phyloP scores from a whole-genome alignment of 2,329 filamentous ascomycete species.

The Diaporthe citri region DNA sequence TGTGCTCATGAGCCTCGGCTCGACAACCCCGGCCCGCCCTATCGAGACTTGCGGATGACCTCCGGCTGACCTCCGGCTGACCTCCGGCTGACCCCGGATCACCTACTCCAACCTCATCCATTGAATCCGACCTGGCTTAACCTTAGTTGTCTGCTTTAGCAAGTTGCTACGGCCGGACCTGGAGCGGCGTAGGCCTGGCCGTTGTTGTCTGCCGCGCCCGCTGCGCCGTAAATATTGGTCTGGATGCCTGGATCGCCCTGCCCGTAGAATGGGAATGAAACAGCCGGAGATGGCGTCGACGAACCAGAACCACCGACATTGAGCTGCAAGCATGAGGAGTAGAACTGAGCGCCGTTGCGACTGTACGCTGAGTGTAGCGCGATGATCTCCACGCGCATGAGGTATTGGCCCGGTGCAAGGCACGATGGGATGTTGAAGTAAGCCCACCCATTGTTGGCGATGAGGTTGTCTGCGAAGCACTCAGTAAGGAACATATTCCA shows the following conservation, averaged over 20 bases:
- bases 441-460: constrained; percentile 58
- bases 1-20: constrained; percentile 3
- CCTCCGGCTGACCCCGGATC: not conserved
- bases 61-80: not conserved
- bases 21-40: not conserved
- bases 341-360: constrained; percentile 56
- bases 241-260: constrained; percentile 58
- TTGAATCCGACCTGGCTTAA: not conserved
- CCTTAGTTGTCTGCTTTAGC: constrained; percentile 42
- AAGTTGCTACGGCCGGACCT: constrained; percentile 51
- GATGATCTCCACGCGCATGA: constrained; percentile 66
- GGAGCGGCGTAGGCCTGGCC: constrained; percentile 56
- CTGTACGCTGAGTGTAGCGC: constrained; percentile 63
- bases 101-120: not conserved
- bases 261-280: constrained; percentile 61
- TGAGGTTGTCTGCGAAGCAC: constrained; percentile 52
- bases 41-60: not conserved
- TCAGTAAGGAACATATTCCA: not conserved
- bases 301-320: constrained; percentile 54
- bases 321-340: constrained; percentile 59
- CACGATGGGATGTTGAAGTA: constrained; percentile 64
- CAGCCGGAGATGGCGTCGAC: constrained; percentile 50
- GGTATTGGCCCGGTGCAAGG: constrained; percentile 66
- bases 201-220: constrained; percentile 56
- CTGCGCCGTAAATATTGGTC: constrained; percentile 60